These are phyloP conservation scores for Triticum timopheevii DNA, from an alignment of 176 grass and related monocot genomes.

Conservation along the genomic window DNA sequence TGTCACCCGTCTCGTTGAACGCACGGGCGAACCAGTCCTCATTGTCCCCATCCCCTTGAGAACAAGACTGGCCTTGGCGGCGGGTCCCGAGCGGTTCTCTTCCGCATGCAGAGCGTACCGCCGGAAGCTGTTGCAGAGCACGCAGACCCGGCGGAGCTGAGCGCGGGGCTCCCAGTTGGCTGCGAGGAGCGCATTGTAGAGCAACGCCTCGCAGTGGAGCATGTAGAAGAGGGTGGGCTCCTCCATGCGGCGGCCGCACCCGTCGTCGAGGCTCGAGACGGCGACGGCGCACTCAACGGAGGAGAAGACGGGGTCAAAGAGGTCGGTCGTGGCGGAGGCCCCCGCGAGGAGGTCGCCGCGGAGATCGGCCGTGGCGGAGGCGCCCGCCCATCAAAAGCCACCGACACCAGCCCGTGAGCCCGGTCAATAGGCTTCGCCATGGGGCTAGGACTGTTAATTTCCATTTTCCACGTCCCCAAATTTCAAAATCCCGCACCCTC, in stretches of 20 bases:
- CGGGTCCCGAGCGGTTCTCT: conserved; percentile 13
- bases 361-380: background rate
- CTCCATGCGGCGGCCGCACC: conserved; percentile 42
- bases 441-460: background rate
- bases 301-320: conserved; percentile 80
- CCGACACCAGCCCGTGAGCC: too few relatives aligned
- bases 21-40: conserved; percentile 51
- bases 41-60: conserved; percentile 32
- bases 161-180: conserved; percentile 58
- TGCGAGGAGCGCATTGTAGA: conserved; percentile 71
- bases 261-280: conserved; percentile 52
- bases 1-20: conserved; percentile 93
- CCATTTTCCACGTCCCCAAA: background rate
- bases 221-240: conserved; percentile 88
- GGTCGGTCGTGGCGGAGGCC: conserved; percentile 39
- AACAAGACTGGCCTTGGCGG: conserved; percentile 42
- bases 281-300: conserved; percentile 61
- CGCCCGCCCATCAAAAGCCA: too few relatives aligned
- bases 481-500: conserved; percentile 20
- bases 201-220: conserved; percentile 73
- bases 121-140: conserved; percentile 79
- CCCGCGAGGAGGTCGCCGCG: conserved; percentile 33
- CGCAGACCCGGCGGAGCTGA: conserved; percentile 48
- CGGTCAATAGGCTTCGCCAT: background rate
- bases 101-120: conserved; percentile 46